Percentiles rank a stretch among this genome's conserved stretches.
Conservation (phyloP, 306 rosid genomes). For the Corylus americana region DNA sequence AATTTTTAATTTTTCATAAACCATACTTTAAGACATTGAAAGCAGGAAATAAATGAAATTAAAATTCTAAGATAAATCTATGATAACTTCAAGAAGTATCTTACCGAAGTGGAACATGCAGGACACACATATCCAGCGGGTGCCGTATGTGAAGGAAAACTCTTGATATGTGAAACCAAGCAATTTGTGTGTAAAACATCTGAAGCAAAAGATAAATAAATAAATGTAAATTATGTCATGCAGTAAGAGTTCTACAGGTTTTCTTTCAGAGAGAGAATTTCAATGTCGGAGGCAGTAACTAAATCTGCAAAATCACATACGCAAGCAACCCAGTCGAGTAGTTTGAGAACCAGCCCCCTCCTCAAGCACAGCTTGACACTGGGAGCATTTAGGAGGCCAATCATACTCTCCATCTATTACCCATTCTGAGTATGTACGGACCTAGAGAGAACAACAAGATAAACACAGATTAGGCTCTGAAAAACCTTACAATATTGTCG, state of each 20-base stretch:
- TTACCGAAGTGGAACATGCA: conserved; percentile 82
- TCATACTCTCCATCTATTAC: conserved; percentile 95
- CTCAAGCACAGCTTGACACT: conserved; percentile 68
- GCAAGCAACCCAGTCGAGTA: conserved; percentile 96
- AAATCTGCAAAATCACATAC: conserved; percentile 59
- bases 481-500: not conserved
- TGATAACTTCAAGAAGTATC: conserved; percentile 27
- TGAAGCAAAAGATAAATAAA: conserved; percentile 37
- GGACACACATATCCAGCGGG: conserved; percentile 99
- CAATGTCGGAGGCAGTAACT: conserved; percentile 15
- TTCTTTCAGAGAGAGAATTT: conserved; percentile 19
- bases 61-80: conserved; percentile 8
- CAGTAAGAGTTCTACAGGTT: conserved; percentile 22
- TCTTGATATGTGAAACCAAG: conserved; percentile 86
- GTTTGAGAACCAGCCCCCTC: conserved; percentile 70
- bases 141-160: conserved; percentile 90
- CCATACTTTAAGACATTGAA: not conserved
- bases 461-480: conserved; percentile 23
- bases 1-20: not conserved
- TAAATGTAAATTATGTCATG: conserved; percentile 25
- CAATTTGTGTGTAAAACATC: conserved; percentile 93
- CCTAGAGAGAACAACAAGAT: conserved; percentile 45
- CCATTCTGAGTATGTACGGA: conserved; percentile 97
- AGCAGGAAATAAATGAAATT: not conserved
- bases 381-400: conserved; percentile 96